A percentile compares a stretch with the other conserved stretches of the same genome.
These are phyloP conservation scores for Beta corolliflora DNA, from an alignment of 179 eudicot genomes.

Conservation along the genomic window DNA sequence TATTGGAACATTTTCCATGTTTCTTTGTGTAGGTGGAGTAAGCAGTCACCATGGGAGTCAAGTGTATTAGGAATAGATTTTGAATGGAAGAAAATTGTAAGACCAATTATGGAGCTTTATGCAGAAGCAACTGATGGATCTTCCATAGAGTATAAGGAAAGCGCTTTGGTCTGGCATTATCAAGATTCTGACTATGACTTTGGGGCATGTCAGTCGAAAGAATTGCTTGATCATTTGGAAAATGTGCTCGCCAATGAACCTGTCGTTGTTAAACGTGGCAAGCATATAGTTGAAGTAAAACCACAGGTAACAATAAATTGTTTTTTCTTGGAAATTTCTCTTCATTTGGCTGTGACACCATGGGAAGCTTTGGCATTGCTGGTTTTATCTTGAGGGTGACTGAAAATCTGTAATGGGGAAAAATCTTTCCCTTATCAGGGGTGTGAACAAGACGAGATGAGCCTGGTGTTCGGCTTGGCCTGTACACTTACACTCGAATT, in stretches of 20 bases:
- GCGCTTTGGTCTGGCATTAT: slow-evolving; percentile 80
- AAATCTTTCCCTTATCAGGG: not conserved
- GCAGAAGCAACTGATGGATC: slow-evolving; percentile 85
- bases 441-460: too few species aligned
- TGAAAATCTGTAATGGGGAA: not conserved
- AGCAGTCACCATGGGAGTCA: slow-evolving; percentile 58
- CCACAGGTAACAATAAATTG: slow-evolving; percentile 58
- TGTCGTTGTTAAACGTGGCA: slow-evolving; percentile 71
- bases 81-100: slow-evolving; percentile 61
- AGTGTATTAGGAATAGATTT: slow-evolving; percentile 37
- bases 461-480: too few species aligned
- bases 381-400: not conserved
- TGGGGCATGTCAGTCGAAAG: slow-evolving; percentile 73
- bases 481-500: too few species aligned
- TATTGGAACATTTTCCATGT: not conserved
- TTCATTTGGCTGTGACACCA: not conserved
- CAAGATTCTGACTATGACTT: slow-evolving; percentile 76
- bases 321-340: not conserved
- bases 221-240: slow-evolving; percentile 80
- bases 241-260: slow-evolving; percentile 87
- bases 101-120: slow-evolving; percentile 75
- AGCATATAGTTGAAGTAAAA: slow-evolving; percentile 78
- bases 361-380: not conserved
- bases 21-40: slow-evolving; percentile 52
- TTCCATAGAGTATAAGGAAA: slow-evolving; percentile 70